A percentile compares a stretch with the other conserved stretches of the same genome.
Evolutionary conservation across 108 stramenopile species (phyloP).

Genomic region (Nitzschia putrida): DNA sequence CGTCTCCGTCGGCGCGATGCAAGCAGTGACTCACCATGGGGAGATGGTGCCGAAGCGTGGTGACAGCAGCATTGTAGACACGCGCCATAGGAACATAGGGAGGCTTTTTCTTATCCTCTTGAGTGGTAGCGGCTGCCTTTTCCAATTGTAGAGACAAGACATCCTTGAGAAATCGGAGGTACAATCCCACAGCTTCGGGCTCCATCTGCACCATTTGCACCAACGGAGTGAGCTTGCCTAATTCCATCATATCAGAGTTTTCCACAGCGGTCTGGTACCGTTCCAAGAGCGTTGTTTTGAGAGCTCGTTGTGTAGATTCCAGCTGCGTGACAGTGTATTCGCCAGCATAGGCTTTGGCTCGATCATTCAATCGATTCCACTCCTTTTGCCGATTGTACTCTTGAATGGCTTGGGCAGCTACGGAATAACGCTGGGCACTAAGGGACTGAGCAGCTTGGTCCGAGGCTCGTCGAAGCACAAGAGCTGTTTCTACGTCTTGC

Average conservation of each 20-base stretch:
- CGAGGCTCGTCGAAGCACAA: constrained; percentile 53
- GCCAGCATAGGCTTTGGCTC: constrained; percentile 58
- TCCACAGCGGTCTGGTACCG: constrained; percentile 64
- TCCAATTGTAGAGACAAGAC: constrained; percentile 41
- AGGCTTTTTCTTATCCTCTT: constrained; percentile 34
- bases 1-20: constrained; percentile 80
- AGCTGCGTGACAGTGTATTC: constrained; percentile 62
- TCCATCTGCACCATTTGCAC: constrained; percentile 73
- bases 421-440: constrained; percentile 50
- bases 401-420: constrained; percentile 57
- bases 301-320: constrained; percentile 41
- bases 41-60: constrained; percentile 80
- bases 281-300: constrained; percentile 53
- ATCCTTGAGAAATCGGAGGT: constrained; percentile 61
- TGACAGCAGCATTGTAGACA: constrained; percentile 81
- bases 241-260: constrained; percentile 47
- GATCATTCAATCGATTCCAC: constrained; percentile 28
- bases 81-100: constrained; percentile 64
- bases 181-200: constrained; percentile 65
- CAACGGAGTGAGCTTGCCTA: constrained; percentile 72
- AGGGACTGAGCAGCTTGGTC: constrained; percentile 52
- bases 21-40: constrained; percentile 86
- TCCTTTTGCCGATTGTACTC: constrained; percentile 47
- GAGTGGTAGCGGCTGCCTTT: constrained; percentile 25
- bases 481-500: constrained; percentile 61